Evolutionary conservation across 2,329 filamentous ascomycete genomes (phyloP).

Genomic region (Exophiala alcalophila): DNA sequence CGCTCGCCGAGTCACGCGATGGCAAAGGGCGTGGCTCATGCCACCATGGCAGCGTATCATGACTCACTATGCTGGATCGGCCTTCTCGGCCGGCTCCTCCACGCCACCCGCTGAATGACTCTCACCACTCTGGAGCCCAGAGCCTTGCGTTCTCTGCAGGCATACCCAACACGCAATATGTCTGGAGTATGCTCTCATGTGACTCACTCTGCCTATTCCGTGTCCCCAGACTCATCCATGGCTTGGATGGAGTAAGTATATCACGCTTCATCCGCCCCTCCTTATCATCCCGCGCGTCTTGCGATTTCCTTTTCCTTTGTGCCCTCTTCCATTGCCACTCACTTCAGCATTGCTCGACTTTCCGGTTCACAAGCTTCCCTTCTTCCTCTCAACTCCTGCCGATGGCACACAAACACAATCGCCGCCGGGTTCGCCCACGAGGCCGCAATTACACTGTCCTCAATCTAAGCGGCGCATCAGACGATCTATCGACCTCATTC

Average conservation of each 20-base stretch:
- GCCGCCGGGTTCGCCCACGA: conserved; percentile 44
- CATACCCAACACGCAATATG: conserved; percentile 13
- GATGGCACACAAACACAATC: conserved; percentile 49
- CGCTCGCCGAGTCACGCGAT: conserved; percentile 11
- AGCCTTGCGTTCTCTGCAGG: conserved; percentile 20
- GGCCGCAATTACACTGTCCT: conserved; percentile 36
- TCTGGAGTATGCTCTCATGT: conserved; percentile 15
- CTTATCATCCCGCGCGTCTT: conserved; percentile 3
- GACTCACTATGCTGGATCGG: conserved; percentile 19
- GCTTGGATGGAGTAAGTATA: conserved; percentile 14
- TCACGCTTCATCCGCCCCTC: conserved; percentile 6
- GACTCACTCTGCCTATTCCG: conserved; percentile 20
- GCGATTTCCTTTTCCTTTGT: not conserved
- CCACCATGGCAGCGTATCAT: conserved; percentile 13
- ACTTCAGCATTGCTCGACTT: conserved; percentile 19
- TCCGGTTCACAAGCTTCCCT: too few species aligned
- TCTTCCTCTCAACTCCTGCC: not conserved
- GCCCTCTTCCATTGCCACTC: conserved; percentile 17
- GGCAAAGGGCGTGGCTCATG: conserved; percentile 12
- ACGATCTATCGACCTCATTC: conserved; percentile 23
- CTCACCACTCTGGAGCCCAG: conserved; percentile 25
- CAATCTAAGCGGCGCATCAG: conserved; percentile 26
- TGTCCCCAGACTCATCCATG: conserved; percentile 3
- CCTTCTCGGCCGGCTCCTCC: conserved; percentile 14
- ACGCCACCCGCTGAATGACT: conserved; percentile 19